A percentile compares a stretch with the other conserved stretches of the same genome.
Evolutionary conservation across 768 basidiomycete species (phyloP).

Genomic region (Tulasnella calospora): DNA sequence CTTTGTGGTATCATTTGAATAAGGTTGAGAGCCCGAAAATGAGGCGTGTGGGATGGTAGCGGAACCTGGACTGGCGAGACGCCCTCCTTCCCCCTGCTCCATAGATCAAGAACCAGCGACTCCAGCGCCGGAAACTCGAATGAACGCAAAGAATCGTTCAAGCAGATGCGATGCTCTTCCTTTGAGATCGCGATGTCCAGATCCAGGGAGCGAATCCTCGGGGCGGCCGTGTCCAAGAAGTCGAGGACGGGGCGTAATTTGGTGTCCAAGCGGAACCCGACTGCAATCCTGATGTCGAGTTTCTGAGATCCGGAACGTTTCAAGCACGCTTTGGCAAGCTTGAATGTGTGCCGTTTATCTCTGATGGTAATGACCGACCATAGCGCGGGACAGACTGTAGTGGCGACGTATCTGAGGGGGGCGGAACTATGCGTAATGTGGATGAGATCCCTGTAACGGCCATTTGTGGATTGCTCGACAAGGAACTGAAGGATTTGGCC

Average conservation of each 20-base stretch:
- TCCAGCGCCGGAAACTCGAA: not conserved
- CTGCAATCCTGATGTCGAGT: not conserved
- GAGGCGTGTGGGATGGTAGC: not conserved
- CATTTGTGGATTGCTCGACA: not conserved
- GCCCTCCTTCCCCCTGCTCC: not conserved
- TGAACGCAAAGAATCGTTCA: not conserved
- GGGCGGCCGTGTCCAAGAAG: not conserved
- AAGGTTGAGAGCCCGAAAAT: not conserved
- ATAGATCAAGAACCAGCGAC: not conserved
- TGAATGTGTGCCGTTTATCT: not conserved
- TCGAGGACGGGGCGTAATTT: not conserved
- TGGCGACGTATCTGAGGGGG: not conserved
- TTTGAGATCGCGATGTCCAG: not conserved
- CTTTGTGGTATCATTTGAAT: not conserved
- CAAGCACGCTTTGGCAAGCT: not conserved
- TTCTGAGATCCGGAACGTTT: not conserved
- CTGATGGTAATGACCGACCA: not conserved
- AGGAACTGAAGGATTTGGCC: not conserved
- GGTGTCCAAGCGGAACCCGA: not conserved
- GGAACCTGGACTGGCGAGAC: not conserved
- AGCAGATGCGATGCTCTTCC: not conserved
- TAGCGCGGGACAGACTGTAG: not conserved
- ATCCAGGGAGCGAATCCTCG: not conserved
- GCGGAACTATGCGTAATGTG: not conserved
- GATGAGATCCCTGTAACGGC: not conserved